phyloP scores from a whole-genome alignment of 371 early-diverging fungal genomes.

The Lichtheimia corymbifera region DNA sequence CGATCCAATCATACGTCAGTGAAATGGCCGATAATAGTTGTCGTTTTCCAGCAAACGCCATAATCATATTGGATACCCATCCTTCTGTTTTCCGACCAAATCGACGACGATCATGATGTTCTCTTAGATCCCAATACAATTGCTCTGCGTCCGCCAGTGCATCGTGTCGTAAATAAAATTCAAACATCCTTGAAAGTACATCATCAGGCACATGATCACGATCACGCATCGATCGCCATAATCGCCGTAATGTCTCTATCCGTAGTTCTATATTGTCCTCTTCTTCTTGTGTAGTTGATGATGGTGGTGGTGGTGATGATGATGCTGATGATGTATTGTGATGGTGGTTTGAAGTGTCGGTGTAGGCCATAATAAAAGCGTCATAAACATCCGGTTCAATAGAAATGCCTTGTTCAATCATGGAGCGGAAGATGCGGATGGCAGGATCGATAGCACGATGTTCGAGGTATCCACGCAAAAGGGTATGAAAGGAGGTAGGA shows the following conservation, averaged over 20 bases:
- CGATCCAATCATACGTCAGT: conserved; percentile 18
- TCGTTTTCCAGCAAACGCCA: conserved; percentile 8
- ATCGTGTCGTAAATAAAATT: conserved; percentile 8
- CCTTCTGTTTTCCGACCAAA: conserved; percentile 9
- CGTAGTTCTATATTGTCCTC: conserved; percentile 11
- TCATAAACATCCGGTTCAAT: conserved; percentile 10
- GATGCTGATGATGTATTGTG: background rate
- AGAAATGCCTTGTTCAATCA: conserved; percentile 15
- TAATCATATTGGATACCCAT: conserved; percentile 7
- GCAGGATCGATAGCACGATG: conserved; percentile 14
- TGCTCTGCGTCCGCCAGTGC: conserved; percentile 18
- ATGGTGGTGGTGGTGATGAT: too few species aligned
- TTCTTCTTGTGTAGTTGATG: background rate
- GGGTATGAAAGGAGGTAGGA: conserved; percentile 8
- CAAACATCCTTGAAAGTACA: background rate
- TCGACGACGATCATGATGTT: background rate
- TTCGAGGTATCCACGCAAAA: conserved; percentile 12
- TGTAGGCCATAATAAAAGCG: conserved; percentile 13
- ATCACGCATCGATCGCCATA: conserved; percentile 10
- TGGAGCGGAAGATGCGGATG: conserved; percentile 17
- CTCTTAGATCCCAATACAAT: conserved; percentile 21
- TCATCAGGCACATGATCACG: background rate
- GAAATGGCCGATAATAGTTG: conserved; percentile 21
- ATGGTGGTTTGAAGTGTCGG: background rate
- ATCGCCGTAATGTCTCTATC: conserved; percentile 13